Conservation (phyloP, 2,329 filamentous ascomycete genomes). For the Magnaporthiopsis poae region DNA sequence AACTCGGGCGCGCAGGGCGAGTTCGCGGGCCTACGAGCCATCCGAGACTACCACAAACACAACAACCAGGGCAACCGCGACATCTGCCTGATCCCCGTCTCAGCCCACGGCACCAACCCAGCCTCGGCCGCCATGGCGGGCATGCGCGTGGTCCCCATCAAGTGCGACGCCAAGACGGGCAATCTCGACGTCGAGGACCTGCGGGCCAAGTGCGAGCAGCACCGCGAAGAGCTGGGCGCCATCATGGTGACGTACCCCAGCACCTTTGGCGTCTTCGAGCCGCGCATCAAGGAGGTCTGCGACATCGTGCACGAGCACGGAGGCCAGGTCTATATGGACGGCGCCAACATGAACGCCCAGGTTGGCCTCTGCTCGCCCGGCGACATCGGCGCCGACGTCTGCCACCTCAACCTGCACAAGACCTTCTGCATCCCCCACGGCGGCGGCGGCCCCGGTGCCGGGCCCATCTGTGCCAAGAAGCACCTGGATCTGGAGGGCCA, state of each 20-base stretch:
- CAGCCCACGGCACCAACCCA: constrained; percentile 91
- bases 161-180: constrained; percentile 77
- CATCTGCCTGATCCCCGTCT: constrained; percentile 88
- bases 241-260: constrained; percentile 97
- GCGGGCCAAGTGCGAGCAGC: constrained; percentile 77
- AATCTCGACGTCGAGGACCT: constrained; percentile 84
- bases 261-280: constrained; percentile 92
- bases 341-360: constrained; percentile 96
- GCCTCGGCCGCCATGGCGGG: constrained; percentile 92
- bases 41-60: constrained; percentile 71
- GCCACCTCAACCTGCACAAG: constrained; percentile 95
- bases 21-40: constrained; percentile 79
- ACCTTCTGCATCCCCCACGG: constrained; percentile 98
- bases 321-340: constrained; percentile 96
- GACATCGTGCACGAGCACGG: constrained; percentile 77
- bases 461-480: constrained; percentile 81
- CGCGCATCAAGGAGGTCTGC: constrained; percentile 74
- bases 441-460: constrained; percentile 85
- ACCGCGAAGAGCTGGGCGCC: constrained; percentile 74
- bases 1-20: constrained; percentile 96
- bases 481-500: constrained; percentile 48
- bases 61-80: constrained; percentile 63
- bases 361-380: constrained; percentile 91
- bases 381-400: constrained; percentile 91
- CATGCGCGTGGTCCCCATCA: constrained; percentile 86